Conservation (phyloP, 495 filamentous ascomycete species). For the Tirmania nivea region DNA sequence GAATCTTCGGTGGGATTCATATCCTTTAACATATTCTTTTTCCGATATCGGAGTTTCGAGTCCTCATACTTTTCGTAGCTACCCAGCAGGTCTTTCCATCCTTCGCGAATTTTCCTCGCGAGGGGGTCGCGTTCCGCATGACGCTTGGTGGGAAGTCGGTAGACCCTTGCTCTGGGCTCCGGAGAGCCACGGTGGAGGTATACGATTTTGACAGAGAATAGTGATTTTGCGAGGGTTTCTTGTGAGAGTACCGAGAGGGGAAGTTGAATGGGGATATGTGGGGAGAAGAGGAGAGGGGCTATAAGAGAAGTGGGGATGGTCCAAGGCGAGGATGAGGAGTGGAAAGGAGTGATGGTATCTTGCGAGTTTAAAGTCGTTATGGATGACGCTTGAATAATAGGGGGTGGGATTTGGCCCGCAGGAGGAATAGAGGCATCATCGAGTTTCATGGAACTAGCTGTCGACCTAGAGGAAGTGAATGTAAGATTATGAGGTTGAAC, state of each 20-base stretch:
- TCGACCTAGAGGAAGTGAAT: background rate
- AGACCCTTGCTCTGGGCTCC: constrained; percentile 42
- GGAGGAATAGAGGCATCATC: constrained; percentile 1
- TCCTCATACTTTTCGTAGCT: background rate
- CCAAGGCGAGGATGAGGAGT: constrained; percentile 13
- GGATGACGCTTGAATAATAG: constrained; percentile 16
- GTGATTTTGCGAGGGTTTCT: constrained; percentile 14
- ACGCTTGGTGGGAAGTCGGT: constrained; percentile 34
- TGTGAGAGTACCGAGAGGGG: constrained; percentile 1
- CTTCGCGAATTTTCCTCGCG: background rate
- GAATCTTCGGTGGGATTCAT: too few species aligned
- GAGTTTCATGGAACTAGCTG: constrained; percentile 7
- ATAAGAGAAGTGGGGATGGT: constrained; percentile 12
- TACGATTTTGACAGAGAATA: constrained; percentile 38
- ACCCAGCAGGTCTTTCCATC: background rate
- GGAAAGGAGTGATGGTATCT: constrained; percentile 9
- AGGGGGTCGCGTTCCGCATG: too few species aligned
- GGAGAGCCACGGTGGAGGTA: constrained; percentile 39
- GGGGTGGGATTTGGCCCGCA: background rate
- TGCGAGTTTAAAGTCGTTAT: constrained; percentile 12
- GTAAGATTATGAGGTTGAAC: background rate
- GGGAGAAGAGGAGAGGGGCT: constrained; percentile 1
- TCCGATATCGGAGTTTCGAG: too few species aligned
- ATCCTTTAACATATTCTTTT: too few species aligned
- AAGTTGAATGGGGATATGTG: constrained; percentile 5